phyloP scores from a whole-genome alignment of 768 basidiomycete genomes.

The Tephrocybe sp. region DNA sequence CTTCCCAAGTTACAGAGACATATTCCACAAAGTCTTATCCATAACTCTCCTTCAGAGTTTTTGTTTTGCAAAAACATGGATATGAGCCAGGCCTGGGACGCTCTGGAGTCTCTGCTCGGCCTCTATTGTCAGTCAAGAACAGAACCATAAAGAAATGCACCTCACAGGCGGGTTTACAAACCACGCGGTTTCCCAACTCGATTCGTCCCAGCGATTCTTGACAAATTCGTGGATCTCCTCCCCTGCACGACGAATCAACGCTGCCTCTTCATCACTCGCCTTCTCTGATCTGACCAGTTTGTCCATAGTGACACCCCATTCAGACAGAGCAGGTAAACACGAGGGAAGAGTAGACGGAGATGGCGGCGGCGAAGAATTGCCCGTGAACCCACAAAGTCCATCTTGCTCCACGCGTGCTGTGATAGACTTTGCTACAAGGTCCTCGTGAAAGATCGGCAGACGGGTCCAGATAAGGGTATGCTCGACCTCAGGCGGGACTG shows the following conservation, averaged over 20 bases:
- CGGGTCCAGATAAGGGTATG: conserved; percentile 80
- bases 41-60: conserved; percentile 29
- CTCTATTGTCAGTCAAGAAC: neutral
- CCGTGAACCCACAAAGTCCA: conserved; percentile 84
- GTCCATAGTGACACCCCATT: conserved; percentile 71
- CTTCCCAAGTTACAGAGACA: too few relatives aligned
- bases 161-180: conserved; percentile 87
- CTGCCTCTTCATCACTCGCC: conserved; percentile 54
- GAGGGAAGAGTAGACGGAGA: conserved; percentile 58
- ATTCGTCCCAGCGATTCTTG: conserved; percentile 63
- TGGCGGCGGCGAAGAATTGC: conserved; percentile 51
- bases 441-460: conserved; percentile 66
- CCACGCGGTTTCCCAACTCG: conserved; percentile 89
- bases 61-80: conserved; percentile 81
- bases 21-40: neutral
- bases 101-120: conserved; percentile 71
- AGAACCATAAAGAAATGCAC: conserved; percentile 2
- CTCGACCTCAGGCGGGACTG: conserved; percentile 71
- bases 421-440: conserved; percentile 51
- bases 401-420: conserved; percentile 64
- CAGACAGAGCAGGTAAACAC: conserved; percentile 62
- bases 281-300: conserved; percentile 53
- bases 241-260: conserved; percentile 49
- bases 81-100: conserved; percentile 76
- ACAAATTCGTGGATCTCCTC: conserved; percentile 65